phyloP scores from a whole-genome alignment of 2,329 filamentous ascomycete species.

The Exophiala lecanii-corni region DNA sequence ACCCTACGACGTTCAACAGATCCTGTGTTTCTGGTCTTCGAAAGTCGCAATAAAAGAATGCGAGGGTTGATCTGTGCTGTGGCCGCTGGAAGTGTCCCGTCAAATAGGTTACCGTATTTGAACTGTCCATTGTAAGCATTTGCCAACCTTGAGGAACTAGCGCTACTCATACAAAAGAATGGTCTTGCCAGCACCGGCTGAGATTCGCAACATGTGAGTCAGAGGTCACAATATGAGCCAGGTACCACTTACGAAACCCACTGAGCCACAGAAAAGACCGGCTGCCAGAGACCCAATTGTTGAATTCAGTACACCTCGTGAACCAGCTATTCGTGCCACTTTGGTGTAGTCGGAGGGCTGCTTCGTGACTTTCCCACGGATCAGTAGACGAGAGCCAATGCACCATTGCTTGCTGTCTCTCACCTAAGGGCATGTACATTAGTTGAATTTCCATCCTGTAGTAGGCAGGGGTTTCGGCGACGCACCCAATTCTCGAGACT shows the following conservation, averaged over 20 bases:
- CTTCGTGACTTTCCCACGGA: background rate
- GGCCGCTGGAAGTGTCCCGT: background rate
- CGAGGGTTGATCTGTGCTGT: background rate
- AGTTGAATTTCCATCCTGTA: no score
- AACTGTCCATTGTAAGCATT: no score
- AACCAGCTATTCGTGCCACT: constrained; percentile 4
- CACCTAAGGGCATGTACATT: no score
- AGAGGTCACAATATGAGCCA: background rate
- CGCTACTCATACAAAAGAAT: background rate
- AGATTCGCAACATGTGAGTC: background rate
- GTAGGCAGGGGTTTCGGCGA: no score
- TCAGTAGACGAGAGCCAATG: constrained; percentile 1
- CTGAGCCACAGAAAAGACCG: constrained; percentile 3
- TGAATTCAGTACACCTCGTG: background rate
- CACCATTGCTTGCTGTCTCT: background rate
- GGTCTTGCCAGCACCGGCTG: constrained; percentile 1
- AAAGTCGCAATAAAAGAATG: constrained; percentile 5
- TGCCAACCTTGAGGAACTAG: no score
- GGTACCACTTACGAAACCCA: background rate
- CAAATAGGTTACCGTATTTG: constrained; percentile 1
- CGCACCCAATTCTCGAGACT: background rate
- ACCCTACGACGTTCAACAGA: constrained; percentile 2
- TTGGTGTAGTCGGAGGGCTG: constrained; percentile 1
- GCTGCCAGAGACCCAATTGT: background rate
- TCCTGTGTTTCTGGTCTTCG: constrained; percentile 1